These are phyloP conservation scores for Fraxinus velutina DNA, from an alignment of 305 asterid genomes.

Conservation along the genomic window DNA sequence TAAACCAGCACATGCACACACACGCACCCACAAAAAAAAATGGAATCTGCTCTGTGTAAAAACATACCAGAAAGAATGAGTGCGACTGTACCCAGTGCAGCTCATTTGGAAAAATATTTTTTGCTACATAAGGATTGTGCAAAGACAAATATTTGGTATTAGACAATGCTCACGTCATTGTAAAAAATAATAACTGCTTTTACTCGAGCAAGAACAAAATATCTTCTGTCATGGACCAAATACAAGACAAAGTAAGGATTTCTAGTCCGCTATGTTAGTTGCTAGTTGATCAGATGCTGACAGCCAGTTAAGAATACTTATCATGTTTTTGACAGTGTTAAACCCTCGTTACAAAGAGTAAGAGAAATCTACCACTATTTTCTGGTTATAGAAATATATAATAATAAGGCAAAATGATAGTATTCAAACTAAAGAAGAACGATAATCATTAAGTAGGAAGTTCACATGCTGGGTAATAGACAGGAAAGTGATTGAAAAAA, in stretches of 20 bases:
- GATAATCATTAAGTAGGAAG: background rate
- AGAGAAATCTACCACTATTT: background rate
- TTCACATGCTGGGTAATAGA: background rate
- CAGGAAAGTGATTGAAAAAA: background rate
- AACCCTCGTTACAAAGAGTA: background rate
- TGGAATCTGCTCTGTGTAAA: background rate
- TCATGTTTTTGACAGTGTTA: background rate
- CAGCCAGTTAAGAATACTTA: background rate
- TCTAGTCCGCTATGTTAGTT: background rate
- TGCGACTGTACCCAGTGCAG: background rate
- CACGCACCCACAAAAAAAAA: background rate
- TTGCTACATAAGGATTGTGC: background rate
- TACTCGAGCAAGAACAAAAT: background rate
- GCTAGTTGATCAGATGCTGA: background rate
- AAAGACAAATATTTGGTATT: background rate
- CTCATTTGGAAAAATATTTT: background rate
- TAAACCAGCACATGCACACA: background rate
- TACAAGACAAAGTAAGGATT: background rate
- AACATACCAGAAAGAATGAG: background rate
- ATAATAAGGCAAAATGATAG: background rate
- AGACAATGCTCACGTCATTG: background rate
- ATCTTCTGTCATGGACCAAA: background rate
- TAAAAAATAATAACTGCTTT: background rate
- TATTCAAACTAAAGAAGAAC: background rate
- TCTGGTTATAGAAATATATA: background rate